Base-by-base conservation (phyloP, 257 asterid species). In the Gardenia jasminoides region DNA sequence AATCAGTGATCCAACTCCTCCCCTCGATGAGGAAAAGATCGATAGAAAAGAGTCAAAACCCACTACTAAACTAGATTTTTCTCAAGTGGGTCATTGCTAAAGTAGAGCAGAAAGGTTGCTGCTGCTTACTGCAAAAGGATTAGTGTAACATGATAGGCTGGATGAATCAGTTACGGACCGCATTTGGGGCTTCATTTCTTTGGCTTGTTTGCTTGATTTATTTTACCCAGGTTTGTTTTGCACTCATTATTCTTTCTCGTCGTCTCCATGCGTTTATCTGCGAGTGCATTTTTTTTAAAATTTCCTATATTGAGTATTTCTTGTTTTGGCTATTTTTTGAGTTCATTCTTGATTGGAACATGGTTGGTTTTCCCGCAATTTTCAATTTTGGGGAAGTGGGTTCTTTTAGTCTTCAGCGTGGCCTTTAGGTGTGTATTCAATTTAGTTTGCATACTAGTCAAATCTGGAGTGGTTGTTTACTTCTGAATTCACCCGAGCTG, bases 201-300 rank as follows among this genome's bases (percentile, higher is more conserved):
- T 94, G 98, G 99, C 94, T 94, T 65, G 97, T 91, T 82, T 93
- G 97, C 88, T 82, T 94, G 82, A 92, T 94, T 87, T 94, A 94
- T 88, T 94, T 90, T 92, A 94, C 98, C 75, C 98, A 94, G 98
- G 98, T 93, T 78, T 68, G 39, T 16, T 16, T 50, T 75, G 6
- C 59, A 43, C 54, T 20, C 24, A 31, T 47, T n/a, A 9, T 33
- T 47, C 9, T 12, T 30, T 39, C 50, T 54, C 9, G 43, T 28
- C 12, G 31, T 70, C 31, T 76, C 6, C 17, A 11, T 68, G 15
- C 22, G 30, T n/a, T 15, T 77, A 20, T 13, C 20, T 19, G 6
- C 59, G 28, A 0, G 0, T 52, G 10, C 61, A 4, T 70, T 36
- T 59, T 72, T 64, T 22, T 5, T 78, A 7, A 47, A 47, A 64